Percentiles rank a stretch among this genome's conserved stretches.
Evolutionary conservation across 345 rosid species (phyloP).

Genomic region (Sisymbrium irio): DNA sequence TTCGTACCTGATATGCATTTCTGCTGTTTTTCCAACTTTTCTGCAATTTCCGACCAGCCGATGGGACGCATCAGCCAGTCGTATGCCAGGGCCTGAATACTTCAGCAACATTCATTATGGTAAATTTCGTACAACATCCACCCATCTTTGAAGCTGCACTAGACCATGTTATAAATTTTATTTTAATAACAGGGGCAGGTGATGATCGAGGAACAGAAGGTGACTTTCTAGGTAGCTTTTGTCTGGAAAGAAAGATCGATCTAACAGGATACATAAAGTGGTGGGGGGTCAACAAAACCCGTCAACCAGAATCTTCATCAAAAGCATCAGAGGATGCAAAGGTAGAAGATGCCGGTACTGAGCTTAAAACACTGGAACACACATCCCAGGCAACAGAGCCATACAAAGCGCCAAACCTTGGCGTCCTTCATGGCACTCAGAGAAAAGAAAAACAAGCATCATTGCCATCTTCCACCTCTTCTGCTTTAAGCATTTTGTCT

Average conservation of each 20-base stretch:
- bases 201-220: conserved; percentile 71
- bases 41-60: conserved; percentile 44
- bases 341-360: conserved; percentile 65
- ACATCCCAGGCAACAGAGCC: conserved; percentile 70
- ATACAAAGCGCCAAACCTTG: conserved; percentile 80
- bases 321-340: conserved; percentile 66
- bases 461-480: conserved; percentile 31
- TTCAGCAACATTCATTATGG: conserved; percentile 64
- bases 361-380: conserved; percentile 74
- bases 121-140: conserved; percentile 25
- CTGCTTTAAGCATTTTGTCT: conserved; percentile 82
- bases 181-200: conserved; percentile 45
- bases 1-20: conserved; percentile 19
- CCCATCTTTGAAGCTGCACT: not conserved
- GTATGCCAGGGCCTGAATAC: conserved; percentile 80
- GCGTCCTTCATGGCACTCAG: conserved; percentile 43
- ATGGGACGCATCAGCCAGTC: conserved; percentile 82
- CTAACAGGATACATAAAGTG: conserved; percentile 82
- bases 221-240: conserved; percentile 68
- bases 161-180: conserved; percentile 2
- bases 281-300: conserved; percentile 80
- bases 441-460: conserved; percentile 50
- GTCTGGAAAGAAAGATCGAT: conserved; percentile 82
- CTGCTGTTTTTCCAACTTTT: conserved; percentile 17
- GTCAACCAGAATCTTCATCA: conserved; percentile 60